Percentiles rank a stretch among this genome's conserved stretches.
Conservation (phyloP, 192 early-diverging fungal species). For the Chytriomyces sp. region DNA sequence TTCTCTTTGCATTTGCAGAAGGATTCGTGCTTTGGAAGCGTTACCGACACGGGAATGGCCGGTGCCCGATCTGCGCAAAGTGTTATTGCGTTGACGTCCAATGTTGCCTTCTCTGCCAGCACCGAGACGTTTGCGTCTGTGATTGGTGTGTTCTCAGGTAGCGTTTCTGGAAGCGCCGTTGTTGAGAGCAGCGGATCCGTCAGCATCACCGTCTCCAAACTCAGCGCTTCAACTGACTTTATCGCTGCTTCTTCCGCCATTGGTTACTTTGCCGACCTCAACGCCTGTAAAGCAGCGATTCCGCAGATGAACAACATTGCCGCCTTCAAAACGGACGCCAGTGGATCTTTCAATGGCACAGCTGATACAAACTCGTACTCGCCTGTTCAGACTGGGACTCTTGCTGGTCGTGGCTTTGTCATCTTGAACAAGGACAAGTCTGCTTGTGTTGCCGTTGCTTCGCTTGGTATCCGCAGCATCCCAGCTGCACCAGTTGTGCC, state of each 20-base stretch:
- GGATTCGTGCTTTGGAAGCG: conserved; percentile 33
- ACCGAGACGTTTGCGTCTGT: neutral
- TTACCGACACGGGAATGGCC: conserved; percentile 36
- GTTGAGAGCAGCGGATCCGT: neutral
- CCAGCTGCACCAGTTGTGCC: neutral
- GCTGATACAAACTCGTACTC: neutral
- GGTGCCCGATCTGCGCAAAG: conserved; percentile 33
- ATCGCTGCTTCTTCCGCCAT: neutral
- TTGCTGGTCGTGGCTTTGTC: neutral
- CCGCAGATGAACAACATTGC: neutral
- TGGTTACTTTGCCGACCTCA: neutral
- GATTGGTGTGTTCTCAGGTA: neutral
- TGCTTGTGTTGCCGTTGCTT: neutral
- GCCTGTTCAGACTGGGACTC: neutral
- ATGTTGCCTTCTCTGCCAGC: neutral
- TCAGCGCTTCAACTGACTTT: too few relatives aligned
- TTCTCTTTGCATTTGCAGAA: conserved; percentile 20
- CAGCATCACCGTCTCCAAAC: neutral
- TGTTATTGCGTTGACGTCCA: conserved; percentile 25
- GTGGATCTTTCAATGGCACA: neutral
- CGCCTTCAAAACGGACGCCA: neutral
- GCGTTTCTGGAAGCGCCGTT: too few relatives aligned
- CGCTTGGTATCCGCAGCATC: neutral
- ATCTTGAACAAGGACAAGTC: neutral
- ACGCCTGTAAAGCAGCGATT: neutral